phyloP scores from a whole-genome alignment of 129 eudicot genomes.

The Heracleum sosnowskyi region DNA sequence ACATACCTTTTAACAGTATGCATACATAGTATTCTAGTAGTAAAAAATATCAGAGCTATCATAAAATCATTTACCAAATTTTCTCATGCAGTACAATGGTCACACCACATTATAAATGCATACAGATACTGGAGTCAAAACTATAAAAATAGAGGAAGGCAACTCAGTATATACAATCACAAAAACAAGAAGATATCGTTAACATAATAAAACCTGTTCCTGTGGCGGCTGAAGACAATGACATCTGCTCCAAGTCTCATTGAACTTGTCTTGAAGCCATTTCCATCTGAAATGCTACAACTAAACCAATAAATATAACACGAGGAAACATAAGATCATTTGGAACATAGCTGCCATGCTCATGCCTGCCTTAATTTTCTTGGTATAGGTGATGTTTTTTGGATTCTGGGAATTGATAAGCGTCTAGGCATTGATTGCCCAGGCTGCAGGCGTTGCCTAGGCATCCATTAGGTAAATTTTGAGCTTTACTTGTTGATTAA shows the following conservation, averaged over 20 bases:
- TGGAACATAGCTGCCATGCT: not conserved
- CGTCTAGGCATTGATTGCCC: not conserved
- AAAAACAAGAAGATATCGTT: not conserved
- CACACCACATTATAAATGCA: not conserved
- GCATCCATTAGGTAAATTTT: not conserved
- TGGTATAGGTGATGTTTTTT: not conserved
- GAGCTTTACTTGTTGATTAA: not conserved
- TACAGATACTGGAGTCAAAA: not conserved
- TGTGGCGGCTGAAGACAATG: constrained; percentile 52
- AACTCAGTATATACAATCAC: not conserved
- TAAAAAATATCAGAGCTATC: not conserved
- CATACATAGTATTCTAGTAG: not conserved
- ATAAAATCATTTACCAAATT: not conserved
- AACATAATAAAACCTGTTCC: constrained; percentile 26
- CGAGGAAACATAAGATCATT: constrained; percentile 12
- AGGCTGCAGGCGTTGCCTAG: not conserved
- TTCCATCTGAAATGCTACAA: constrained; percentile 67
- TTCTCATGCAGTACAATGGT: not conserved
- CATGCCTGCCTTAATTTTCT: not conserved
- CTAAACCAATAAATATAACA: constrained; percentile 35
- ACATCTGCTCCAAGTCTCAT: constrained; percentile 82
- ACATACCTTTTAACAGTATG: no score
- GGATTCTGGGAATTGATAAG: not conserved
- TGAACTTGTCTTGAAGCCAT: constrained; percentile 69
- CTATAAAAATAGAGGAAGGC: not conserved